These are phyloP conservation scores for Chrysosporium keratinophilum DNA, from an alignment of 2,329 filamentous ascomycete species.

Conservation along the genomic window DNA sequence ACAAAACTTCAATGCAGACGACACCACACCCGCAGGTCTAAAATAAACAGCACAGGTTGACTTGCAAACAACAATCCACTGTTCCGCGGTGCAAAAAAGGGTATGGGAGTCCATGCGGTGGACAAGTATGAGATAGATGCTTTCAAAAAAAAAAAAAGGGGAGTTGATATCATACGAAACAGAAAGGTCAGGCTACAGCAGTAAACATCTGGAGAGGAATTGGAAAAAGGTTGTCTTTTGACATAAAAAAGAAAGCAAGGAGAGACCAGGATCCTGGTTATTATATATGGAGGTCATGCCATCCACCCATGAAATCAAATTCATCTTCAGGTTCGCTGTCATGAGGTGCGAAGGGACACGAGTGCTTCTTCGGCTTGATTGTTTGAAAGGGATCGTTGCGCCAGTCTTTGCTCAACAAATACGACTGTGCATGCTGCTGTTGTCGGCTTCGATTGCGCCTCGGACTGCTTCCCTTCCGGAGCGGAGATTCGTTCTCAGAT, in stretches of 20 bases:
- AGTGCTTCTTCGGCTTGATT: constrained; percentile 24
- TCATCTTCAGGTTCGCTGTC: constrained; percentile 43
- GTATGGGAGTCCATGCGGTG: neutral
- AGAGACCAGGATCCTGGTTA: constrained; percentile 20
- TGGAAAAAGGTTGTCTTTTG: constrained; percentile 3
- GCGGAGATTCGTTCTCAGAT: constrained; percentile 26
- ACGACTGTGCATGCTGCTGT: constrained; percentile 28
- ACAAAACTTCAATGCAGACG: constrained; percentile 13
- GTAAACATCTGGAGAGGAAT: constrained; percentile 9
- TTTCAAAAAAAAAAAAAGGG: constrained; percentile 6
- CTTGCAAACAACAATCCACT: constrained; percentile 5
- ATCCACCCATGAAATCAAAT: constrained; percentile 87
- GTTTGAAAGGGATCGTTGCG: constrained; percentile 33
- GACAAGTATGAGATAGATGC: constrained; percentile 8
- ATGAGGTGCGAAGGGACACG: constrained; percentile 30
- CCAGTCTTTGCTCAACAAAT: constrained; percentile 38
- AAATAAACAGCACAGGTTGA: constrained; percentile 3
- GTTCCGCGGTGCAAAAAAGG: constrained; percentile 4
- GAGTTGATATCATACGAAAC: constrained; percentile 6
- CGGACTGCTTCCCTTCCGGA: constrained; percentile 22
- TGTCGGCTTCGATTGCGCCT: constrained; percentile 5
- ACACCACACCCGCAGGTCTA: constrained; percentile 11
- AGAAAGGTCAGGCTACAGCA: constrained; percentile 12
- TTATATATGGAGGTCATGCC: constrained; percentile 60
- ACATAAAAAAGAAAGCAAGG: constrained; percentile 17